Evolutionary conservation across 2,329 filamentous ascomycete species (phyloP).

Genomic region (Sphaerulina vaccinii): DNA sequence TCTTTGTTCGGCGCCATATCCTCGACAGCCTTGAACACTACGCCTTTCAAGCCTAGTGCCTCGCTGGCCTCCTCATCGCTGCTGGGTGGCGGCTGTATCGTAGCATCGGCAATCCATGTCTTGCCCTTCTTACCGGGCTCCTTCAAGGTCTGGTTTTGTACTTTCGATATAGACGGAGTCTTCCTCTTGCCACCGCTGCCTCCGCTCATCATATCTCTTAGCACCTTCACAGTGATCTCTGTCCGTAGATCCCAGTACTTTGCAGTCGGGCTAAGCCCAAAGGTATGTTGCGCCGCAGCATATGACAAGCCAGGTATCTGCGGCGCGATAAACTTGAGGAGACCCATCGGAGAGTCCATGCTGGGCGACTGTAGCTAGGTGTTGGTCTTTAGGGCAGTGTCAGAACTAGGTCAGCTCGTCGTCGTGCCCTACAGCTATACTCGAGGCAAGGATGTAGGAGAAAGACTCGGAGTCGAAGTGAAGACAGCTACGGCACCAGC

Average conservation of each 20-base stretch:
- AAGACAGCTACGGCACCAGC: background rate
- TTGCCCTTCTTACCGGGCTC: conserved; percentile 71
- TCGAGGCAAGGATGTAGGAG: no score
- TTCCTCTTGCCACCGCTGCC: conserved; percentile 38
- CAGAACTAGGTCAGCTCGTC: background rate
- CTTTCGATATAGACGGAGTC: conserved; percentile 55
- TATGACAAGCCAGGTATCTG: conserved; percentile 63
- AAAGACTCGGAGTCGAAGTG: background rate
- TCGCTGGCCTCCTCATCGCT: conserved; percentile 45
- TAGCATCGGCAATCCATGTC: conserved; percentile 76
- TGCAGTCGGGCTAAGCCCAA: conserved; percentile 67
- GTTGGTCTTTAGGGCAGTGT: background rate
- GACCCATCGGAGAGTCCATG: conserved; percentile 16
- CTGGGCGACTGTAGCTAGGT: background rate
- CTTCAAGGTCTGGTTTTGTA: conserved; percentile 62
- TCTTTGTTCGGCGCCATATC: conserved; percentile 44
- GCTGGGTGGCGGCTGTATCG: conserved; percentile 57
- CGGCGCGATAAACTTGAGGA: conserved; percentile 48
- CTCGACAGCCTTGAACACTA: conserved; percentile 41
- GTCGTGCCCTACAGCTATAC: no score
- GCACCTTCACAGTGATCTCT: conserved; percentile 66
- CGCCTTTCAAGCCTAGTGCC: conserved; percentile 52
- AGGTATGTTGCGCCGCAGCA: conserved; percentile 61
- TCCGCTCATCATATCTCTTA: conserved; percentile 62
- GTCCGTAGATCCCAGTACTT: conserved; percentile 77